Evolutionary conservation across 805 yeast species (phyloP), one percentile per base, ranked within the genome.

Genomic region (Barnettozyma botsteinii): DNA sequence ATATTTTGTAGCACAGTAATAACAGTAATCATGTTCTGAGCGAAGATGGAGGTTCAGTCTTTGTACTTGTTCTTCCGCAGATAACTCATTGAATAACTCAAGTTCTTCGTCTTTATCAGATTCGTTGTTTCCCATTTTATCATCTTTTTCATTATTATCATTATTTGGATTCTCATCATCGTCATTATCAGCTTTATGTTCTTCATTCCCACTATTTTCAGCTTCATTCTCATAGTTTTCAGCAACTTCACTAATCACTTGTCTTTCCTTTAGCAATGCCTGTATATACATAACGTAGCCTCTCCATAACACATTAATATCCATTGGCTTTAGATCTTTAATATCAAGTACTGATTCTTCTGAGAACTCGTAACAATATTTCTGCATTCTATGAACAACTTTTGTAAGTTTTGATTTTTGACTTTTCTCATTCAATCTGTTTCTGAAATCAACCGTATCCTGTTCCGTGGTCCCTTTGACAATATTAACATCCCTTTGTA

Each of bases 1-100:
- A 48, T 60, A 76, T 25, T 46, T 45, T 4, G 53, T 50, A 1
- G 79, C 80, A 54, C 82, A 76, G 55, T 63, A 76, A 49, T 58
- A 70, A 48, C 82, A 76, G 48, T 68, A 77, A 41, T 53, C 46
- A 40, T 65, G 64, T 11, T 55, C 58, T 1, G 61, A 47, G 25
- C 79, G 55, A 20, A 74, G 50, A 43, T 66, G 69, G 5, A 50
- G 48, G 23, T 69, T 54, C 8, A 73, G 48, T n/a, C 56, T 50
- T 25, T 42, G 50, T 15, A 70, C 42, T 31, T 55, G 57, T 22
- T 64, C 65, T 3, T 54, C 52, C 1, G 49, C 26, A 5, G 48
- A 34, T 33, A 61, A 45, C 7, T 52, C 51, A 11, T 57, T 46
- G 33, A 64, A 61, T 22, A 59, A 33, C 5, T 49, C 50, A 4